Evolutionary conservation across 306 rosid genomes (phyloP), one percentile per base, ranked within the genome.

Genomic region (Inga laurina): DNA sequence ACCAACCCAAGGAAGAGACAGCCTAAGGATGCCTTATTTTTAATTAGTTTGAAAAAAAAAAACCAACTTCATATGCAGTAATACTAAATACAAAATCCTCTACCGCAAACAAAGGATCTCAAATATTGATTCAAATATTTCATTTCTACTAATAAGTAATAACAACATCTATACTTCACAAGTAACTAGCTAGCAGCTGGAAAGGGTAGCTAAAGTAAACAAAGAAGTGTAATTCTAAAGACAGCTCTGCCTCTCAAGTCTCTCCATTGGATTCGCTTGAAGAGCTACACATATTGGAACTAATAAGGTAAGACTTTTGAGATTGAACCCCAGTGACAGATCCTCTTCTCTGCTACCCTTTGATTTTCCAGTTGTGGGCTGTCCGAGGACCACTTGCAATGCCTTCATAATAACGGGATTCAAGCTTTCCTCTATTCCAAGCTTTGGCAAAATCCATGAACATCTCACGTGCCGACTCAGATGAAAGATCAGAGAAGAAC

Each of bases 321-420:
- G 64, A 77, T 30, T 19, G 82, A 65, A 78, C 54, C 80, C 69
- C 45, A 78, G 52, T 22, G 65, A 87, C 45, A 56, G 76, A 10
- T 75, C 77, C 72, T 35, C 54, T 19, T 34, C 67, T 49, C 54
- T 57, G 59, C 87, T 88, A 88, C 80, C 79, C 71, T 85, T 91
- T 92, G 74, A 95, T 89, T 86, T 88, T 96, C 99, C 98, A 96
- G 81, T 85, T 87, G 83, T 92, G 97, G 37, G 97, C 85, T 16
- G 93, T 86, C 83, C 99, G 95, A 6, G 97, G 98, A 10, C 85
- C 97, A 0, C 84, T 91, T 34, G 84, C 84, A 37, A 96, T 96
- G 87, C 97, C 99, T 80, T 92, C 97, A 14, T 96, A 96, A 85
- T 92, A 96, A 48, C 82, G 88, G 27, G 93, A 78, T 64, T 92